These are phyloP conservation scores for Stentor coeruleus DNA, from an alignment of 73 alveolate genomes.

Conservation along the genomic window DNA sequence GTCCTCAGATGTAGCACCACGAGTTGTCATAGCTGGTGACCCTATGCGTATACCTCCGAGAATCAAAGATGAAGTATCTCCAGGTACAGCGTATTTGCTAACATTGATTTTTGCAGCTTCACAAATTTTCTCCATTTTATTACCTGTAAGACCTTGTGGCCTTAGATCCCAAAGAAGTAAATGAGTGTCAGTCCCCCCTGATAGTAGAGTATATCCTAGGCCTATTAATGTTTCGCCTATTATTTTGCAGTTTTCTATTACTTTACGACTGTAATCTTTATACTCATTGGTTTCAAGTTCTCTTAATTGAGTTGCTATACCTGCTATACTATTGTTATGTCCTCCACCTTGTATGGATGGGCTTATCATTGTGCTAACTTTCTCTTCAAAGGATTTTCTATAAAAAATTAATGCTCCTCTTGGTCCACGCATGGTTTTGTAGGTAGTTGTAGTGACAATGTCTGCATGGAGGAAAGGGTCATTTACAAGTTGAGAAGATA, in stretches of 20 bases:
- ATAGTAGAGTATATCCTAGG: constrained; percentile 62
- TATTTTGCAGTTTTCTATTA: constrained; percentile 68
- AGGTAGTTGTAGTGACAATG: constrained; percentile 95
- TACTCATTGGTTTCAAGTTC: constrained; percentile 77
- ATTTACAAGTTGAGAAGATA: constrained; percentile 71
- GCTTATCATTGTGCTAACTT: constrained; percentile 80
- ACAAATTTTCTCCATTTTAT: constrained; percentile 70
- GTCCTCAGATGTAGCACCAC: constrained; percentile 66
- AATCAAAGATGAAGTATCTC: constrained; percentile 57
- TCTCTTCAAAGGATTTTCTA: constrained; percentile 56
- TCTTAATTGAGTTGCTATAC: constrained; percentile 74
- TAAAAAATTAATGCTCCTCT: constrained; percentile 88
- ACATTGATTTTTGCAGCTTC: constrained; percentile 57
- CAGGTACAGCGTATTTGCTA: constrained; percentile 67
- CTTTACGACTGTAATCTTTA: constrained; percentile 69
- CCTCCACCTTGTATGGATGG: constrained; percentile 96
- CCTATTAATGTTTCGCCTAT: constrained; percentile 65
- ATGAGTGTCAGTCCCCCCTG: constrained; percentile 97
- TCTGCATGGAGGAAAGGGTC: constrained; percentile 89
- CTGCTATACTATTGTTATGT: constrained; percentile 88
- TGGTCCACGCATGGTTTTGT: constrained; percentile 94
- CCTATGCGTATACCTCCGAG: constrained; percentile 93
- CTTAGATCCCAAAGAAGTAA: constrained; percentile 69
- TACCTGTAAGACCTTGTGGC: constrained; percentile 64
- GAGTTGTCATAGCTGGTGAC: constrained; percentile 74